phyloP scores from a whole-genome alignment of 164 flowering plant genomes.

The Nelumbo lutea region DNA sequence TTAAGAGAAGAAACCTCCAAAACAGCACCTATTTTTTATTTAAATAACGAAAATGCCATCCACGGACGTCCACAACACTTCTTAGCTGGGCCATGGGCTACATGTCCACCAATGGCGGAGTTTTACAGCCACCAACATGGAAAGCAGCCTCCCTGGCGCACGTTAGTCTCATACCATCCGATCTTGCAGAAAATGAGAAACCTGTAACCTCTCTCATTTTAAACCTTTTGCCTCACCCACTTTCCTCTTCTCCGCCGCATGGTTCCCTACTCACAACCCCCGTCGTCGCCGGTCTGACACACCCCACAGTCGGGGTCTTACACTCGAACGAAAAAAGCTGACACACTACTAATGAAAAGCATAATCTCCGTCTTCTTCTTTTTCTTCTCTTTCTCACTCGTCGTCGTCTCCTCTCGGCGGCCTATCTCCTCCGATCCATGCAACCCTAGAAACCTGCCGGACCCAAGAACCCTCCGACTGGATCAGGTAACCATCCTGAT shows the following conservation, averaged over 20 bases:
- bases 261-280: background rate
- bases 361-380: background rate
- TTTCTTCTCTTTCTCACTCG: background rate
- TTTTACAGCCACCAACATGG: background rate
- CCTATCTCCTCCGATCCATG: conserved; percentile 24
- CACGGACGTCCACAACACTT: background rate
- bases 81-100: background rate
- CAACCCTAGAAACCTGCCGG: conserved; percentile 19
- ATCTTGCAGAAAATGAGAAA: background rate
- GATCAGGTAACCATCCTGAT: conserved; percentile 80
- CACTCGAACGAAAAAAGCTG: background rate
- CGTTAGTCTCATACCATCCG: background rate
- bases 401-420: background rate
- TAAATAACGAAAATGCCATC: conserved; percentile 9
- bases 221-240: background rate
- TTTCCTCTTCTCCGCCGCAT: background rate
- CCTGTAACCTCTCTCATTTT: background rate
- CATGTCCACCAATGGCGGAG: background rate
- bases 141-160: background rate
- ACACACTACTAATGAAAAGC: background rate
- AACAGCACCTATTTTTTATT: background rate
- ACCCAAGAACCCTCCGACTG: conserved; percentile 34
- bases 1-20: background rate
- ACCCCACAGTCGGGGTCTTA: background rate
- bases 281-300: background rate